Conservation (phyloP, 1,284 basidiomycete species). For the Ustilago nuda region DNA sequence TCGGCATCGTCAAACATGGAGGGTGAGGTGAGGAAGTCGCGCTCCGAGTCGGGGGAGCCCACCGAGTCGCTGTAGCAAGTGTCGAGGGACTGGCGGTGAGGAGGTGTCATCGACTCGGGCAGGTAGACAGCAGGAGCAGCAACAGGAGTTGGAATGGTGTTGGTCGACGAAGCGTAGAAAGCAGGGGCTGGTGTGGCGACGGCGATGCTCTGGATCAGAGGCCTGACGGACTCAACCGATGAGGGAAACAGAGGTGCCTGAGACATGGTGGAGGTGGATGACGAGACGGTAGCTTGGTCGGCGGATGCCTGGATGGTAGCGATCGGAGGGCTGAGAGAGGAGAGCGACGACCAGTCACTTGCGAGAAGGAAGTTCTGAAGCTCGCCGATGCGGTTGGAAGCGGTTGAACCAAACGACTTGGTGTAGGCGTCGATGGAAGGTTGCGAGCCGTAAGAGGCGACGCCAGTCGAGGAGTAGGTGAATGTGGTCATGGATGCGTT, state of each 20-base stretch:
- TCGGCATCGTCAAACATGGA: slow-evolving; percentile 47
- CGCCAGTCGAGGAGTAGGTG: slow-evolving; percentile 15
- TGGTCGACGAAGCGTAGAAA: neutral
- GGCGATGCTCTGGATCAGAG: neutral
- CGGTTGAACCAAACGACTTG: slow-evolving; percentile 22
- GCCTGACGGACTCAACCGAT: slow-evolving; percentile 24
- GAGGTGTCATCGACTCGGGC: slow-evolving; percentile 27
- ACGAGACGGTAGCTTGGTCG: slow-evolving; percentile 12
- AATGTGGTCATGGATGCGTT: slow-evolving; percentile 34
- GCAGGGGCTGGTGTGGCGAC: neutral
- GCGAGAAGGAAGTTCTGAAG: slow-evolving; percentile 43
- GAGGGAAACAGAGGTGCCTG: slow-evolving; percentile 21
- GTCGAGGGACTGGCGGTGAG: slow-evolving; percentile 43
- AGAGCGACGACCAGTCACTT: slow-evolving; percentile 47
- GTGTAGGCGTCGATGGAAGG: slow-evolving; percentile 24
- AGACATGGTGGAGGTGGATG: slow-evolving; percentile 7
- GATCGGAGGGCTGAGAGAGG: slow-evolving; percentile 32
- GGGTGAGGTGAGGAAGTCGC: slow-evolving; percentile 50
- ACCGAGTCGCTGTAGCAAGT: slow-evolving; percentile 42
- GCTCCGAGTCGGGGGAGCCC: slow-evolving; percentile 48
- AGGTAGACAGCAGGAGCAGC: slow-evolving; percentile 9
- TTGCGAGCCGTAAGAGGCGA: slow-evolving; percentile 23
- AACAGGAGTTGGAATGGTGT: neutral
- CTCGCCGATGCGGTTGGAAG: slow-evolving; percentile 33
- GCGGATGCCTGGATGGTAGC: slow-evolving; percentile 11